These are phyloP conservation scores for Drechmeria coniospora DNA, from an alignment of 2,329 filamentous ascomycete genomes.

Conservation along the genomic window DNA sequence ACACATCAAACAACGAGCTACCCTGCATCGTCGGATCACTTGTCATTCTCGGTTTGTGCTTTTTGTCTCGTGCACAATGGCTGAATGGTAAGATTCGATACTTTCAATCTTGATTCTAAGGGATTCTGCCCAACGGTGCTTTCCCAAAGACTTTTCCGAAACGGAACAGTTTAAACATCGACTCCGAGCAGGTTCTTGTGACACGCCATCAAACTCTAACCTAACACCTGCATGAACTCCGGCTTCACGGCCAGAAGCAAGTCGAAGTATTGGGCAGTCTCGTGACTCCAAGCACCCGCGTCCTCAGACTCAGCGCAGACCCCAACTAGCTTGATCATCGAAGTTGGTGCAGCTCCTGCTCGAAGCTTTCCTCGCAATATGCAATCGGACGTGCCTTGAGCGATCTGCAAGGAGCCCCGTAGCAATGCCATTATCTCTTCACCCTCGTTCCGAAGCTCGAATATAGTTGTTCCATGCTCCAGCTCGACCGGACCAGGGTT, in stretches of 20 bases:
- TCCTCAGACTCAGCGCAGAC: not conserved
- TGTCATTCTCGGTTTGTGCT: no score
- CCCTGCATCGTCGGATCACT: no score
- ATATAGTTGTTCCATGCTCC: conserved; percentile 14
- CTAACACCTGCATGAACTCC: not conserved
- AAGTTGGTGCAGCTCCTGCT: conserved; percentile 2
- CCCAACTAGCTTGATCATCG: not conserved
- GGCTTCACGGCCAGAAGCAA: not conserved
- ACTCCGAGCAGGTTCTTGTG: no score
- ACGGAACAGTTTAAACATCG: no score
- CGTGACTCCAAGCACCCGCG: not conserved
- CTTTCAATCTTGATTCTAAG: no score
- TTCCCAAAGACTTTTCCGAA: no score
- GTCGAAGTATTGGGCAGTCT: not conserved
- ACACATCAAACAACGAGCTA: no score
- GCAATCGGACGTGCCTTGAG: conserved; percentile 13
- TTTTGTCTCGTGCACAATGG: no score
- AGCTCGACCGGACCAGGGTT: conserved; percentile 18
- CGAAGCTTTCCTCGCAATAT: conserved; percentile 10
- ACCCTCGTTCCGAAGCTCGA: conserved; percentile 13
- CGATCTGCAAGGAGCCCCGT: conserved; percentile 14
- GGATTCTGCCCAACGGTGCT: no score
- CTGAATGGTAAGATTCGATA: no score
- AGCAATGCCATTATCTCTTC: conserved; percentile 8
- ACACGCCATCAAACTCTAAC: no score